Base-by-base conservation (phyloP, 2,329 filamentous ascomycete species). In the Arthrobotrys pseudoclavata region DNA sequence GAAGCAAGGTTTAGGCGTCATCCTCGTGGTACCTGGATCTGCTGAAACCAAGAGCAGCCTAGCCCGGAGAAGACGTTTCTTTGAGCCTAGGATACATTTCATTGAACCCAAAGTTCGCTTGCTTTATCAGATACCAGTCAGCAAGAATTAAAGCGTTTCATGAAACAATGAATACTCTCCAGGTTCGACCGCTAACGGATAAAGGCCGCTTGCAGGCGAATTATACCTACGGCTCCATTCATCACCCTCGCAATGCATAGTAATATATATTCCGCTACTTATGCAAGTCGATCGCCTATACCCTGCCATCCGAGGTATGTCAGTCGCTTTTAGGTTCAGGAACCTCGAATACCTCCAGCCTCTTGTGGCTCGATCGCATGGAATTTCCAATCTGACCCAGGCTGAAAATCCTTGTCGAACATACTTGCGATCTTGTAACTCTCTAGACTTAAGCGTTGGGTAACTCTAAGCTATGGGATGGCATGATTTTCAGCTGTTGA, bases 281-380 rank as follows among this genome's bases (percentile, higher is more conserved):
- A 60, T 42, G 34, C 55, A 24, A 42, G 55, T 24, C 22, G 26
- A n/a, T 40, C 55, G 55, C 31, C 20, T 57, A 57, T 22, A 5
- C 52, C 52, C 52, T 34, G 52, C 52, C 29, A 29, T 57, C 52
- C 29, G 29, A 57, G 29, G 52, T 42, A 42, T 60, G 22, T 24
- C 31, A 60, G 9, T 24, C 20, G 20, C 10, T 60, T 60, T 60
- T 42, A 60, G 34, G 55, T 67, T 52, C 31, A 67, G 26, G 48
- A 26, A 50, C 34, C 31, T 62, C 53, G 20, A 70, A 47, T 55
- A 50, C 34, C 45, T 62, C 53, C 55, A 70, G 55, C 67, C 67
- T 52, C 67, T 62, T 55, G 64, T 70, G 40, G 45, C 53, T 62
- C 45, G 40, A 50, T 70, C 67, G 53, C 42, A 62, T 53, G 6